Evolutionary conservation across 2,329 filamentous ascomycete species (phyloP), one percentile per base, ranked within the genome.

Genomic region (Pseudocercospora crystallina): DNA sequence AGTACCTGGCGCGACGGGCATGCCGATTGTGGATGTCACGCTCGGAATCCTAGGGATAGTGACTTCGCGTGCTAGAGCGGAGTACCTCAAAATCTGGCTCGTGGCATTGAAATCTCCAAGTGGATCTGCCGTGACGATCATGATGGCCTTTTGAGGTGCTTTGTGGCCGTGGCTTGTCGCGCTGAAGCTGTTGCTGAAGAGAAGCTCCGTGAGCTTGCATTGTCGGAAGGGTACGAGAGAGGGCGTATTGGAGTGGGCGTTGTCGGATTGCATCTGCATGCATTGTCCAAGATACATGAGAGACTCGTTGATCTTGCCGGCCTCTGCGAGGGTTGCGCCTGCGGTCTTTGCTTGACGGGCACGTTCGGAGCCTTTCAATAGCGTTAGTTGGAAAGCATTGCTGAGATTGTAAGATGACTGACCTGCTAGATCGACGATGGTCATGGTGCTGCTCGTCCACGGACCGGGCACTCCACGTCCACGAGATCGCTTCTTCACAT

Each of bases 261-360:
- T 80, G 61, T 92, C 89, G 53, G 87, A 91, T 69, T 96, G 92
- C 79, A 96, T 92, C 68, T 97, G 92, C 62, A 99, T 80, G 67
- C 94, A 99, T 66, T 97, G 94, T 0, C 94, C 94, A 1, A 99
- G 80, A 68, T 96, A 97, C 94, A 99, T 99, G 66, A 99, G 75
- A 65, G 89, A 95, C 71, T 96, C 91, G 65, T 99, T 99, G 69
- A 99, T 99, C 73, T 97, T 97, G 46, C 94, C 94, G 32, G 92
- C 94, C 73, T 99, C 94, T 0, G 88, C 92, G 11, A 99, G 80
- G 0, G 92, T 96, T 3, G 90, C 85, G 10, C 94, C 94, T 0
- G 90, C 88, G 0, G 94, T 97, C 77, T 96, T 96, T 20, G 94
- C 91, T 57, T 94, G 90, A 53, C 91, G 82, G 12, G 92, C 92